phyloP scores from a whole-genome alignment of 1,284 basidiomycete species.

The Chalciporus piperatoides region DNA sequence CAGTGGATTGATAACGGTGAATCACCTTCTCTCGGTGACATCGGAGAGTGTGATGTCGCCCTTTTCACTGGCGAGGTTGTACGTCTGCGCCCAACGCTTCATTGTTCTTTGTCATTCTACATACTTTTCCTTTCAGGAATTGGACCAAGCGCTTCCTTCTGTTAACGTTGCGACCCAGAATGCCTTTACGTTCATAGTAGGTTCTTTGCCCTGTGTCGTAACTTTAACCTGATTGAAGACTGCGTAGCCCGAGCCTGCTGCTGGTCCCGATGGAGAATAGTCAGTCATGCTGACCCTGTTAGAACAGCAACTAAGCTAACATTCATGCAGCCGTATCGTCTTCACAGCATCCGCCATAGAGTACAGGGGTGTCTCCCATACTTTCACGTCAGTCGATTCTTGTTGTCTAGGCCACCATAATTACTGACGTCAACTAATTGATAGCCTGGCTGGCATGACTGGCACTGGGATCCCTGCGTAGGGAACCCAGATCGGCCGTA shows the following conservation, averaged over 20 bases:
- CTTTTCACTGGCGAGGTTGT: slow-evolving; percentile 55
- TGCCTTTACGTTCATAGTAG: slow-evolving; percentile 39
- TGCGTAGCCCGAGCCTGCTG: slow-evolving; percentile 17
- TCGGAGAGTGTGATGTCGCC: slow-evolving; percentile 50
- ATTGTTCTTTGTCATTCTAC: slow-evolving; percentile 16
- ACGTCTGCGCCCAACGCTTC: neutral
- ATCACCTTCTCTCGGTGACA: slow-evolving; percentile 43
- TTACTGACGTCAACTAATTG: slow-evolving; percentile 10
- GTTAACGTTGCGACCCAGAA: slow-evolving; percentile 36
- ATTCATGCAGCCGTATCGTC: slow-evolving; percentile 43
- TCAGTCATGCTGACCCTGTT: slow-evolving; percentile 7
- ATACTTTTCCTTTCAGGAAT: slow-evolving; percentile 22
- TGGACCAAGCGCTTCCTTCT: slow-evolving; percentile 38
- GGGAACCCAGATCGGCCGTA: too few relatives aligned
- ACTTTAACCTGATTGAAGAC: neutral
- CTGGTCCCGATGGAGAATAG: slow-evolving; percentile 25
- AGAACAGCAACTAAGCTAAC: slow-evolving; percentile 5
- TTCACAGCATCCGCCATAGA: slow-evolving; percentile 44
- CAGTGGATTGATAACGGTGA: slow-evolving; percentile 60
- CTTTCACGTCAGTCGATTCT: slow-evolving; percentile 45
- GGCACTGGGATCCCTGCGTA: too few relatives aligned
- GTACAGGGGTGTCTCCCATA: slow-evolving; percentile 50
- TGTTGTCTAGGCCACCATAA: neutral
- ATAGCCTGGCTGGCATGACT: slow-evolving; percentile 54
- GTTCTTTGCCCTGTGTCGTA: neutral